These are phyloP conservation scores for Euphorbia corollata DNA, from an alignment of 441 rosid species.

Conservation along the genomic window DNA sequence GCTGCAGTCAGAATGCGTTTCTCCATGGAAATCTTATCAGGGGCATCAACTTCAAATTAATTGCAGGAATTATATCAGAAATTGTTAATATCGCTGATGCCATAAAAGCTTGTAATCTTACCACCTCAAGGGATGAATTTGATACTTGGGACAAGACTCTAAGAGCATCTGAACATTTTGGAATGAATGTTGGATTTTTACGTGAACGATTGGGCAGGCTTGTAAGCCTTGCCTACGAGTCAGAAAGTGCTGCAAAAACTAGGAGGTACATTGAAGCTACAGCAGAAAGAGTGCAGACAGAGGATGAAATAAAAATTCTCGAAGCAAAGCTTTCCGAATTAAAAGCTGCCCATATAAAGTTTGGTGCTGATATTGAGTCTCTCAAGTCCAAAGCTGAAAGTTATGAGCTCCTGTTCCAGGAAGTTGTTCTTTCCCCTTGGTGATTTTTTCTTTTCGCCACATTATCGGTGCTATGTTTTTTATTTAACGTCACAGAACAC, in stretches of 20 bases:
- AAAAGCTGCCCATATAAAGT: conserved; percentile 35
- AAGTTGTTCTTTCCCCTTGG: conserved; percentile 52
- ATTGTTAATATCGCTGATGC: conserved; percentile 51
- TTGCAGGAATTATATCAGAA: conserved; percentile 49
- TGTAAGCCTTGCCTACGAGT: conserved; percentile 39
- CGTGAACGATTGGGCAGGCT: conserved; percentile 39
- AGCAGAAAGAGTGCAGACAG: conserved; percentile 24
- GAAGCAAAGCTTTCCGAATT: conserved; percentile 47
- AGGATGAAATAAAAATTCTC: conserved; percentile 39
- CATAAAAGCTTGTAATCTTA: conserved; percentile 40
- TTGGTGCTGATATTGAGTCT: conserved; percentile 28
- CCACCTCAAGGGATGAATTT: conserved; percentile 42
- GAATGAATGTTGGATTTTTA: conserved; percentile 59
- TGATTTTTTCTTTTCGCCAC: conserved; percentile 20
- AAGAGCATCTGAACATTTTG: conserved; percentile 54
- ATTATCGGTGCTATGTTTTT: conserved; percentile 1
- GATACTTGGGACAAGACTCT: conserved; percentile 50
- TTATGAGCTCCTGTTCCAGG: conserved; percentile 43
- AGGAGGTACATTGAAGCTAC: conserved; percentile 49
- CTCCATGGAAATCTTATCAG: conserved; percentile 45
- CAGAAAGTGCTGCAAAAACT: conserved; percentile 41
- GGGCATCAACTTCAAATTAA: conserved; percentile 44
- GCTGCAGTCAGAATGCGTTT: conserved; percentile 49
- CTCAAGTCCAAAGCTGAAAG: conserved; percentile 41
- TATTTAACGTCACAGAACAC: not conserved